Evolutionary conservation across 106 monocot genomes (phyloP).

Genomic region (Amphibolis antarctica): DNA sequence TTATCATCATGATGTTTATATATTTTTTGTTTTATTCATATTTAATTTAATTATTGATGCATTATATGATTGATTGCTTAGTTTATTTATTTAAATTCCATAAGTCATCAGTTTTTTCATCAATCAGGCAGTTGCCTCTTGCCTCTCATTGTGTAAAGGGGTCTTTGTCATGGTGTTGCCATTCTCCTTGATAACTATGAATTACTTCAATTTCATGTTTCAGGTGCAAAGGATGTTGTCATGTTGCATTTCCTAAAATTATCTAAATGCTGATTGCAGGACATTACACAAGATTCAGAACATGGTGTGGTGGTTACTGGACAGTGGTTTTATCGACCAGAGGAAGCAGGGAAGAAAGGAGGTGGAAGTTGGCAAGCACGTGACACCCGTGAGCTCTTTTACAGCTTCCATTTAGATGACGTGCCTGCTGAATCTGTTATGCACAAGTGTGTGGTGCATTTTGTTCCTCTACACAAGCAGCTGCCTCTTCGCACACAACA

Average conservation of each 20-base stretch:
- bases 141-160: no score
- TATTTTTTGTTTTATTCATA: no score
- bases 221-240: not conserved
- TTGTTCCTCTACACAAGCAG: conserved; percentile 77
- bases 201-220: not conserved
- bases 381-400: conserved; percentile 81
- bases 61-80: no score
- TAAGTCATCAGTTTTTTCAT: no score
- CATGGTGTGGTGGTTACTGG: conserved; percentile 66
- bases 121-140: no score
- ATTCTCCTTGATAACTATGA: no score
- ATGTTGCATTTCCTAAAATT: not conserved
- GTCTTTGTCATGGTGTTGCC: no score
- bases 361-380: conserved; percentile 68
- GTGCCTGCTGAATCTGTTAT: conserved; percentile 97
- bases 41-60: no score
- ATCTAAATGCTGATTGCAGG: conserved; percentile 22
- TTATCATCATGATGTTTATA: no score
- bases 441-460: conserved; percentile 97
- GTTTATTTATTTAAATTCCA: no score
- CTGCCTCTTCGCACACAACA: conserved; percentile 51
- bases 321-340: conserved; percentile 98
- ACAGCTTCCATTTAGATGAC: conserved; percentile 90
- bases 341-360: conserved; percentile 83
- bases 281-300: conserved; percentile 44